Conservation (phyloP, 2,329 filamentous ascomycete genomes). For the Fusarium protoensiforme region DNA sequence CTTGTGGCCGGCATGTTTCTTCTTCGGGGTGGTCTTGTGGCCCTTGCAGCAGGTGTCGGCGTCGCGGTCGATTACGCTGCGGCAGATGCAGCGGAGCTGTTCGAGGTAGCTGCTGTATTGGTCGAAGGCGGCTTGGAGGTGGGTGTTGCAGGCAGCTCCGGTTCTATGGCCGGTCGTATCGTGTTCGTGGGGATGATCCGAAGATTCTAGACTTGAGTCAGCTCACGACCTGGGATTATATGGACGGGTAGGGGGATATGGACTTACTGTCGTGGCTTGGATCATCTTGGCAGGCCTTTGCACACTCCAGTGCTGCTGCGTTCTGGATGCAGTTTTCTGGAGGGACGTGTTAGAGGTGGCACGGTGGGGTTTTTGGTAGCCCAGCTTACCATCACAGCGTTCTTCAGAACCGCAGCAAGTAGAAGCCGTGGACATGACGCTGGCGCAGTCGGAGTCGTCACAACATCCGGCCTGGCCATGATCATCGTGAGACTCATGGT, state of each 20-base stretch:
- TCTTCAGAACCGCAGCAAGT: not conserved
- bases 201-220: not conserved
- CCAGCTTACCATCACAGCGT: not conserved
- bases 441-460: not conserved
- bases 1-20: not conserved
- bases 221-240: not conserved
- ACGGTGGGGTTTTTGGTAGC: not conserved
- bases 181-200: constrained; percentile 5
- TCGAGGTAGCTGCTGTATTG: constrained; percentile 51
- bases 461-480: not conserved
- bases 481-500: not conserved
- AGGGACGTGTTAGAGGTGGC: not conserved
- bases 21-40: not conserved
- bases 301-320: constrained; percentile 20
- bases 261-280: constrained; percentile 15
- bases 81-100: constrained; percentile 52
- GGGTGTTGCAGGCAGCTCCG: constrained; percentile 45
- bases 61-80: constrained; percentile 46
- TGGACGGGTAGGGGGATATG: not conserved
- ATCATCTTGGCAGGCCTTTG: constrained; percentile 15
- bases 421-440: not conserved
- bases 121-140: constrained; percentile 47
- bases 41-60: constrained; percentile 42
- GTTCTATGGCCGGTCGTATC: not conserved
- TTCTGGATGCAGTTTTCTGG: constrained; percentile 24